These are phyloP conservation scores for Citrus sp. DNA, from an alignment of 345 rosid species.

Conservation along the genomic window DNA sequence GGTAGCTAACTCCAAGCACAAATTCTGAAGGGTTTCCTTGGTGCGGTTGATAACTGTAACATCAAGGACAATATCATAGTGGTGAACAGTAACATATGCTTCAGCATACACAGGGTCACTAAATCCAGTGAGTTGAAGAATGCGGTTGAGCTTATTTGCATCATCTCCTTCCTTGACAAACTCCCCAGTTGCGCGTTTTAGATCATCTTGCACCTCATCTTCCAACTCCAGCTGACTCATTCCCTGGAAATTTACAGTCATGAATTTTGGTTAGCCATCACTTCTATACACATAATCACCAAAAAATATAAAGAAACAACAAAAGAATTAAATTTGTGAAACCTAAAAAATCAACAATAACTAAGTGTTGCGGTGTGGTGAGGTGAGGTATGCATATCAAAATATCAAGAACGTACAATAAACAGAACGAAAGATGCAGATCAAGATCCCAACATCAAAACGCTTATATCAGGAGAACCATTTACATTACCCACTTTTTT, in stretches of 20 bases:
- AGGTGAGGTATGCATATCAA: neutral
- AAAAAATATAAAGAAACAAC: neutral
- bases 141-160: constrained; percentile 93
- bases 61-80: constrained; percentile 95
- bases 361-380: neutral
- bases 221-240: constrained; percentile 99
- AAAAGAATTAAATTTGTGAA: neutral
- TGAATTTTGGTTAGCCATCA: neutral
- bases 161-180: constrained; percentile 91
- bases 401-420: neutral
- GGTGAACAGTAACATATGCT: constrained; percentile 96
- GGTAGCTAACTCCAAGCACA: constrained; percentile 95
- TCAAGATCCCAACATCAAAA: neutral
- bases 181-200: constrained; percentile 98
- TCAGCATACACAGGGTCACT: constrained; percentile 99
- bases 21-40: constrained; percentile 95
- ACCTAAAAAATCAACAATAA: neutral
- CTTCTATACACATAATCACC: neutral
- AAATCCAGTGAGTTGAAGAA: constrained; percentile 97
- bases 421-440: neutral
- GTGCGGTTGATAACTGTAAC: constrained; percentile 93
- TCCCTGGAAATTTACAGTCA: constrained; percentile 47
- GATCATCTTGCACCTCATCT: constrained; percentile 96
- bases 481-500: neutral
- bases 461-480: neutral